These are phyloP conservation scores for Scheffersomyces amazonensis DNA, from an alignment of 805 yeast genomes.

Conservation along the genomic window DNA sequence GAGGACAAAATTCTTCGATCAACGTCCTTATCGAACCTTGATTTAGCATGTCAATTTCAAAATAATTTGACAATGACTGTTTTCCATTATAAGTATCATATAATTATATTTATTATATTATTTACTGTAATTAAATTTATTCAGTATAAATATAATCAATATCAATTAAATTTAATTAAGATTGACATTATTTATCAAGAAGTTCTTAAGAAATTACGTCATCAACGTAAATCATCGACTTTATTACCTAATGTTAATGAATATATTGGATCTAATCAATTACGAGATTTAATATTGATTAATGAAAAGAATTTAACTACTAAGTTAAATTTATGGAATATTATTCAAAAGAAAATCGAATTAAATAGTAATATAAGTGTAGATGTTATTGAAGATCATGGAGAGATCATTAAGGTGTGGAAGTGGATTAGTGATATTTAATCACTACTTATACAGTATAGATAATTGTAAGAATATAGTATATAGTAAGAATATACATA, in stretches of 20 bases:
- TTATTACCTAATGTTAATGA: constrained; percentile 24
- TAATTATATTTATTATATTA: constrained; percentile 13
- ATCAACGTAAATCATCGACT: constrained; percentile 28
- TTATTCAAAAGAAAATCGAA: constrained; percentile 56
- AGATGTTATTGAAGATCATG: constrained; percentile 68
- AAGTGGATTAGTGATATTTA: constrained; percentile 62
- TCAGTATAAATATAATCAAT: constrained; percentile 32
- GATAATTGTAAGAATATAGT: no score
- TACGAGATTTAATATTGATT: constrained; percentile 61
- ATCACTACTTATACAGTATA: no score
- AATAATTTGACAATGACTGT: constrained; percentile 45
- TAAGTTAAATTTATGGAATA: constrained; percentile 56
- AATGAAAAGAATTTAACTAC: constrained; percentile 34
- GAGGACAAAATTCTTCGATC: constrained; percentile 64
- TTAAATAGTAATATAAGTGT: constrained; percentile 62
- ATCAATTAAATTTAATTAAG: constrained; percentile 36
- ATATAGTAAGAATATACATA: no score
- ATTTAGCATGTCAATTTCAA: constrained; percentile 54
- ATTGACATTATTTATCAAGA: constrained; percentile 46
- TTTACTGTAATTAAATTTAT: constrained; percentile 17
- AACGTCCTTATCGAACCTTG: constrained; percentile 64
- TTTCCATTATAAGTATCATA: constrained; percentile 18
- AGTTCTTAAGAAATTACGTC: constrained; percentile 49
- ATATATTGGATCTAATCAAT: constrained; percentile 67
- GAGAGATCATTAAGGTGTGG: constrained; percentile 86